phyloP scores from a whole-genome alignment of 345 rosid species.

The Camelina hispida region DNA sequence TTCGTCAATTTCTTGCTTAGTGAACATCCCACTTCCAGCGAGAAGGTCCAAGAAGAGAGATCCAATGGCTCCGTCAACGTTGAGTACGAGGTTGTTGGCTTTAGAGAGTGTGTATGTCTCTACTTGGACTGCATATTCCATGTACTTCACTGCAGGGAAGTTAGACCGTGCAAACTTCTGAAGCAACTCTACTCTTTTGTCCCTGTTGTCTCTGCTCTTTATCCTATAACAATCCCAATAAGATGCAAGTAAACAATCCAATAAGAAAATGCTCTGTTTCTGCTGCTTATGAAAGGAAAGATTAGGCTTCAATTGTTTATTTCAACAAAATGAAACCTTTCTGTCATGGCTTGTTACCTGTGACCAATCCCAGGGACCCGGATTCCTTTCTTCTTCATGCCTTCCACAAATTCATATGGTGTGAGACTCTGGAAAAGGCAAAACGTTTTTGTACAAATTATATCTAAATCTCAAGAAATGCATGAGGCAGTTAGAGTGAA shows the following conservation, averaged over 20 bases:
- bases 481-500: slow-evolving; percentile 3
- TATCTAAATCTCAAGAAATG: slow-evolving; percentile 26
- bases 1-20: slow-evolving; percentile 91
- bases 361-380: slow-evolving; percentile 99
- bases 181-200: slow-evolving; percentile 90
- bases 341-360: slow-evolving; percentile 52
- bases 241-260: neutral
- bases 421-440: slow-evolving; percentile 65
- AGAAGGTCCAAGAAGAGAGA: slow-evolving; percentile 97
- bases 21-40: slow-evolving; percentile 91
- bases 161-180: slow-evolving; percentile 83
- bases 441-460: slow-evolving; percentile 17
- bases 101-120: slow-evolving; percentile 87
- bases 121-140: slow-evolving; percentile 90
- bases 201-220: slow-evolving; percentile 97
- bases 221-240: slow-evolving; percentile 52
- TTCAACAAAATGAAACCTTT: too few species aligned
- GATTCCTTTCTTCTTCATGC: slow-evolving; percentile 97
- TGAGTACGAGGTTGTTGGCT: slow-evolving; percentile 84
- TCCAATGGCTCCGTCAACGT: slow-evolving; percentile 91
- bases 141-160: slow-evolving; percentile 92
- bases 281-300: neutral
- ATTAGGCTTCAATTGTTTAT: too few species aligned
- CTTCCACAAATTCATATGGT: slow-evolving; percentile 89
- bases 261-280: neutral